Conservation (phyloP, 202 grass and related monocot species). For the Dendrocalamus latiflorus region DNA sequence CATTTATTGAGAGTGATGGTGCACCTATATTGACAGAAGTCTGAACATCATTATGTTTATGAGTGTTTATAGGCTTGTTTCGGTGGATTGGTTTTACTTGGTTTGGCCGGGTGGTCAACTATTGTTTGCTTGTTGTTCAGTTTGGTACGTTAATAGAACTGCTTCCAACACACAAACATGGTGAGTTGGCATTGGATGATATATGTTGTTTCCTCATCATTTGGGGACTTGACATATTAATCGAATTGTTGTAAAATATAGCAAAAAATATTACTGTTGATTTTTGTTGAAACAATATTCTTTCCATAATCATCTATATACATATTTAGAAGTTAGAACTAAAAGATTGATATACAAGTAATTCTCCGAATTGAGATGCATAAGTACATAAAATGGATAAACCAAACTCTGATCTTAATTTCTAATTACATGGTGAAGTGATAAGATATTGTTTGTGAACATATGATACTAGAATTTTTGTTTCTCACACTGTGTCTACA, state of each 20-base stretch:
- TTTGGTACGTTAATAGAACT: not conserved
- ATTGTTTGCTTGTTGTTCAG: not conserved
- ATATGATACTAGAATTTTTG: not conserved
- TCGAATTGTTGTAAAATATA: not conserved
- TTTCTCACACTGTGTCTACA: not conserved
- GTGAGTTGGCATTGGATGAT: not conserved
- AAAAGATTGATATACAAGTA: not conserved
- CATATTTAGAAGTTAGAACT: not conserved
- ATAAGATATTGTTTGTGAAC: not conserved
- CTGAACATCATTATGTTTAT: not conserved
- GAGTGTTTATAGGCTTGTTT: not conserved
- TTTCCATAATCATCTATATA: not conserved
- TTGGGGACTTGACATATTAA: not conserved
- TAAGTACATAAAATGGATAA: not conserved
- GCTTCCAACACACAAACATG: constrained; percentile 1
- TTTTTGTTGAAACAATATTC: not conserved
- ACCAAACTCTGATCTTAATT: not conserved
- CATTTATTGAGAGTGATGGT: no score
- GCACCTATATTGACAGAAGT: no score
- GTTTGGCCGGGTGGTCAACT: not conserved
- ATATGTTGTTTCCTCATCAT: no score
- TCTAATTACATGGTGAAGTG: not conserved
- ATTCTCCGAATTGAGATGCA: not conserved
- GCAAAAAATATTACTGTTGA: not conserved
- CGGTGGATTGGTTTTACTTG: constrained; percentile 5